Conservation (phyloP, 1,139 yeast species). For the Protomyces gravidus region DNA sequence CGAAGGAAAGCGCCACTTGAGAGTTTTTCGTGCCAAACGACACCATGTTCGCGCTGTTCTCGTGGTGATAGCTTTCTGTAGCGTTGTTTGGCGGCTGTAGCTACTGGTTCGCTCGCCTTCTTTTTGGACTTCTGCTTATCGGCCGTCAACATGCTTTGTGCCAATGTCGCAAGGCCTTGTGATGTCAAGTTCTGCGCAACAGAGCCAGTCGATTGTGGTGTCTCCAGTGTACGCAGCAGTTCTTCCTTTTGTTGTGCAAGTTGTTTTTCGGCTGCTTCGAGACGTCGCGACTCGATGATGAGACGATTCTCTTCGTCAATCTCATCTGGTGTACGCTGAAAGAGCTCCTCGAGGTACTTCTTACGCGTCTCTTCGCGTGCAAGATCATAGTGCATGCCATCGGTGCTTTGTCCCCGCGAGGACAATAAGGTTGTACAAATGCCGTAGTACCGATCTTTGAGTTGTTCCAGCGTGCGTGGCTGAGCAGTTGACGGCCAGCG, state of each 20-base stretch:
- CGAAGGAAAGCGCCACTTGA: slow-evolving; percentile 76
- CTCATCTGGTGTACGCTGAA: slow-evolving; percentile 88
- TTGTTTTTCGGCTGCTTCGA: slow-evolving; percentile 88
- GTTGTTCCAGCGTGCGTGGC: slow-evolving; percentile 55
- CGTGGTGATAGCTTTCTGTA: slow-evolving; percentile 58
- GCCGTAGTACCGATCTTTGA: slow-evolving; percentile 73
- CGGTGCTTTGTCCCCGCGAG: slow-evolving; percentile 39
- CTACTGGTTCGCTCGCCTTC: slow-evolving; percentile 35
- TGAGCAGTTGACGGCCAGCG: slow-evolving; percentile 50
- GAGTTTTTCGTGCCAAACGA: slow-evolving; percentile 75
- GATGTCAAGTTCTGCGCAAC: slow-evolving; percentile 76
- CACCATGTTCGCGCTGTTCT: slow-evolving; percentile 85
- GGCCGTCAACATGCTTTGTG: slow-evolving; percentile 69
- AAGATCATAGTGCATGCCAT: slow-evolving; percentile 55
- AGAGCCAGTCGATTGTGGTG: slow-evolving; percentile 78
- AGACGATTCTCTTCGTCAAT: slow-evolving; percentile 96
- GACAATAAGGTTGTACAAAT: slow-evolving; percentile 51
- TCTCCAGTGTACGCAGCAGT: slow-evolving; percentile 70
- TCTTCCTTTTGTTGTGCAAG: slow-evolving; percentile 80
- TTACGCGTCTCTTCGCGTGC: slow-evolving; percentile 72
- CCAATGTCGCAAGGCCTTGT: slow-evolving; percentile 82
- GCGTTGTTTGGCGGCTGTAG: slow-evolving; percentile 36
- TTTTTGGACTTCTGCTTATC: slow-evolving; percentile 65
- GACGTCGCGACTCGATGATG: slow-evolving; percentile 85
- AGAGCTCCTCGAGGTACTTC: slow-evolving; percentile 66